Base-by-base conservation (phyloP, 1,284 basidiomycete genomes). In the Ganoderma multipileum region DNA sequence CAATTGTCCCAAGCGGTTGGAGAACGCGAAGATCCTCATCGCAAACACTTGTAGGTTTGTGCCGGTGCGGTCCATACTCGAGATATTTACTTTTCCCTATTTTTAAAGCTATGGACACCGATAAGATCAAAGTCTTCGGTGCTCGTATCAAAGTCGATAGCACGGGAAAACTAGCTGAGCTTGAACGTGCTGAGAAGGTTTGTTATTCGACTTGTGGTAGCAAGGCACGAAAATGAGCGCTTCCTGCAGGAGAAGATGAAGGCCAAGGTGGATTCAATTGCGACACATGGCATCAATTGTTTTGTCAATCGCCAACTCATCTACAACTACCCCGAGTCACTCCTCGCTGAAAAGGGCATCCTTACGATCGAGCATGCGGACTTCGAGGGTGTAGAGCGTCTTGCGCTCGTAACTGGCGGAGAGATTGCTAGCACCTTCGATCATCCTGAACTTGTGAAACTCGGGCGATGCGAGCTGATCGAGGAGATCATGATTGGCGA, bases 401-500 rank as follows among this genome's bases (percentile, higher is more conserved):
- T 99, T 44, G 96, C 96, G 0, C 87, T 99, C 6, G 98, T 99
- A 28, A 99, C 97, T 16, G 98, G 98, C 20, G 98, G 98, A 60
- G 98, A 99, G 83, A 99, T 99, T 73, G 93, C 96, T 0, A 95
- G 92, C 74, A 99, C 97, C 0, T 99, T 99, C 76, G 97, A 98
- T 68, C 87, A 92, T 38, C 96, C 98, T 0, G 95, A 98, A 76
- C 88, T 95, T 60, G 96, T 99, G 71, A 96, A 95, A 81, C 90
- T 99, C 18, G 98, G 98, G 30, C 87, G 88, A 62, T 99, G 97
- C 80, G 97, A 98, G 71, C 80, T 95, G 70, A 99, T 99, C 71
- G 97, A 99, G 83, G 98, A 99, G 84, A 93, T 99, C 74, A 99
- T 99, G 89, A 99, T 99, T 75, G 98, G 98, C 50, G 98, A 99